These are phyloP conservation scores for Isabelozyma rhagii DNA, from an alignment of 805 yeast genomes.

Conservation along the genomic window DNA sequence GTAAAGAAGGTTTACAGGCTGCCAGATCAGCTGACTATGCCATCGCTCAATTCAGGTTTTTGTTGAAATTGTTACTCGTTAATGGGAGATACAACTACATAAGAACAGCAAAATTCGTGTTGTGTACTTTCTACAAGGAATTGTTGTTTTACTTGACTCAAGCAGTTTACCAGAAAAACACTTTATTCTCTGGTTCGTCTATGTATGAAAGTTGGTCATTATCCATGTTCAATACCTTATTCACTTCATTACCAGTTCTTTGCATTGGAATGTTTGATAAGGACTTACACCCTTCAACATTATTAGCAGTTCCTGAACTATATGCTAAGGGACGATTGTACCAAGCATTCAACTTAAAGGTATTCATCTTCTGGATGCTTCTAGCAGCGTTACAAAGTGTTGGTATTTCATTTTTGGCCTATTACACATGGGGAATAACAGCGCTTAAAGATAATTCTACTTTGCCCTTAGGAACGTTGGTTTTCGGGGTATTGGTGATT, in stretches of 20 bases:
- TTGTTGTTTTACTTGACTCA: conserved; percentile 86
- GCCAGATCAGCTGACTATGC: conserved; percentile 94
- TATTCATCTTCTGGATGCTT: conserved; percentile 76
- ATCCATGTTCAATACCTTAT: conserved; percentile 94
- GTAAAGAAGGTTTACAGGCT: conserved; percentile 95
- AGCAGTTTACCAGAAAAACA: conserved; percentile 78
- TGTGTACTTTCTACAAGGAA: conserved; percentile 94
- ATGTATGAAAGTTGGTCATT: conserved; percentile 94
- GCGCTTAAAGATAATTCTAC: conserved; percentile 71
- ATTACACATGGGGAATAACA: conserved; percentile 66
- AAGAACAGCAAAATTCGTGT: conserved; percentile 85
- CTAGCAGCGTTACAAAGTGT: conserved; percentile 73
- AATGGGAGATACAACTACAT: conserved; percentile 96
- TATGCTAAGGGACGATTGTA: conserved; percentile 74
- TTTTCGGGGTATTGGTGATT: conserved; percentile 68
- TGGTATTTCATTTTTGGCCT: conserved; percentile 63
- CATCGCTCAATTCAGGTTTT: conserved; percentile 87
- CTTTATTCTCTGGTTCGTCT: conserved; percentile 90
- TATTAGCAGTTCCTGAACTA: conserved; percentile 88
- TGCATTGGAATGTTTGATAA: conserved; percentile 95
- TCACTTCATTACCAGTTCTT: conserved; percentile 88
- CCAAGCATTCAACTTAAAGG: conserved; percentile 65
- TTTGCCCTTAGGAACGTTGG: conserved; percentile 76
- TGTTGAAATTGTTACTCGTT: conserved; percentile 79
- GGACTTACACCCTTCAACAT: conserved; percentile 83